Evolutionary conservation across 345 rosid species (phyloP).

Genomic region (Gossypium turneri): DNA sequence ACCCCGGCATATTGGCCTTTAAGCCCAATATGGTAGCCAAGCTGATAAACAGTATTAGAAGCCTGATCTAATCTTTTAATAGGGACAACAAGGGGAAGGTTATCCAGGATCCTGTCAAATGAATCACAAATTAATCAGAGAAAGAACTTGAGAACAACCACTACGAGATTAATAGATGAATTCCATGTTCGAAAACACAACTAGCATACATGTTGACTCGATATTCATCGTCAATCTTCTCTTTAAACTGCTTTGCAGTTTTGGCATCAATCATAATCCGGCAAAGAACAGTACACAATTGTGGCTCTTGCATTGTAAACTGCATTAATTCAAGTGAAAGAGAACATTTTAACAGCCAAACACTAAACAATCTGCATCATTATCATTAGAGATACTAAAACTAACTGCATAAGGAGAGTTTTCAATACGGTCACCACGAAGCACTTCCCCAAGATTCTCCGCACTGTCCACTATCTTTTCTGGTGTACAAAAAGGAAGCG

Average conservation of each 20-base stretch:
- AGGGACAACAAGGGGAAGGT: slow-evolving; percentile 40
- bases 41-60: slow-evolving; percentile 60
- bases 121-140: slow-evolving; percentile 22
- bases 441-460: slow-evolving; percentile 2
- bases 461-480: background rate
- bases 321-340: background rate
- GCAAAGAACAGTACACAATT: background rate
- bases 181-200: background rate
- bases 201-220: slow-evolving; percentile 56
- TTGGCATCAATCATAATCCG: background rate
- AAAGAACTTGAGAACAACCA: background rate
- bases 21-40: slow-evolving; percentile 82
- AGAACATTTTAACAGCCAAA: background rate
- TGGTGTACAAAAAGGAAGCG: background rate
- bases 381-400: background rate
- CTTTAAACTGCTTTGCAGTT: background rate
- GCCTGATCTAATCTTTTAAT: slow-evolving; percentile 63
- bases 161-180: background rate
- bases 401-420: slow-evolving; percentile 12
- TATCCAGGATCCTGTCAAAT: slow-evolving; percentile 64
- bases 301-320: background rate
- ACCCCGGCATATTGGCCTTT: slow-evolving; percentile 86
- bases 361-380: background rate
- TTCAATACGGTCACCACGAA: background rate
- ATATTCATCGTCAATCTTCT: too few relatives aligned